Base-by-base conservation (phyloP, 2,329 filamentous ascomycete species). In the Xylariaceae sp. region DNA sequence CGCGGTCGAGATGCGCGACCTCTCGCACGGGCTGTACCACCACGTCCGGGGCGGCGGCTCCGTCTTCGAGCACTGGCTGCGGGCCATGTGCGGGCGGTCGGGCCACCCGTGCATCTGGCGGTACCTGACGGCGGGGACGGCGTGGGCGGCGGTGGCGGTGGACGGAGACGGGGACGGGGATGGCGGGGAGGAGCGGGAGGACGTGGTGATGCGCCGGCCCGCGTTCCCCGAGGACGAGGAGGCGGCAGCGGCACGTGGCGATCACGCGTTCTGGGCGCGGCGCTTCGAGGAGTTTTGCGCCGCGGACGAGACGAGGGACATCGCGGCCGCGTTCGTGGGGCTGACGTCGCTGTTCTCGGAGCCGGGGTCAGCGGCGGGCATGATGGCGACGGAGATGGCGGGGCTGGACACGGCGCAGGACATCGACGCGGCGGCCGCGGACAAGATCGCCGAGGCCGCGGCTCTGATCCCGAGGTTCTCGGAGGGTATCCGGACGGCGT, bases 41-140 rank as follows among this genome's bases (percentile, higher is more conserved):
- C 41, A 47, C 30, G 12, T 30, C 9, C 31, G 37, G 7, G 40
- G 37, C 18, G 44, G 41, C 13, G 38, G 18, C 16, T 43, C 41
- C 6, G 34, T 39, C 15, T 47, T 36, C 11, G 35, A 44, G 35
- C 31, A 31, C 22, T 33, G 40, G 7, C 28, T 44, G 17, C 31
- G 41, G 24, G 35, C 44, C 4, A 13, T 47, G 35, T 38, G 44
- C 24, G 41, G 44, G 9, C 38, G 32, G 33, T 47, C 38, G 12
- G 38, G 35, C 19, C 44, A 47, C 37, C 39, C 28, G 12, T 29
- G 41, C 28, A 28, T 42, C 24, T 47, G 38, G 38, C 29, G 24
- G 15, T 16, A 44, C 16, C 38, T 42, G 19, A 44, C 29, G 18
- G 8, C 19, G 16, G 29, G 42, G 26, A 42, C 45, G 4, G 34